Percentiles rank a stretch among this genome's conserved stretches.
phyloP scores from a whole-genome alignment of 768 basidiomycete species.

The Podaxis sp. region DNA sequence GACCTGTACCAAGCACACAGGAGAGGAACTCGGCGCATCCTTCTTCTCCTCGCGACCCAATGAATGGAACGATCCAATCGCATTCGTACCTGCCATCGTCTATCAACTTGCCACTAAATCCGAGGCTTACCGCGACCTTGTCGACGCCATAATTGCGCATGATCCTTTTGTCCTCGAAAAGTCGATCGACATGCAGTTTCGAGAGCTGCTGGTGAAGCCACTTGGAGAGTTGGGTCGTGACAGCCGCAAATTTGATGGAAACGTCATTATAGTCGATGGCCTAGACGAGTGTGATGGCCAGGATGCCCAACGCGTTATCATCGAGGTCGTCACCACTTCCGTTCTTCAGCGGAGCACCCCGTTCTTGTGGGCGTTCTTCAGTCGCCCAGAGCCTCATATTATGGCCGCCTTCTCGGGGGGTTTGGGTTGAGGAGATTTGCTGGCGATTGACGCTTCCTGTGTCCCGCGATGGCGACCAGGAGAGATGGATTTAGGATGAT shows the following conservation, averaged over 20 bases:
- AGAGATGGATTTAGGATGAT: conserved; percentile 14
- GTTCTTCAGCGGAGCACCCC: conserved; percentile 8
- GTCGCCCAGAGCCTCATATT: conserved; percentile 27
- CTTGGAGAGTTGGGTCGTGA: not conserved
- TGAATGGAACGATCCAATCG: not conserved
- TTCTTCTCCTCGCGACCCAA: not conserved
- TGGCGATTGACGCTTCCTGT: conserved; percentile 8
- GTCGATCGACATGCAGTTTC: not conserved
- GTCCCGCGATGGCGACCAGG: conserved; percentile 14
- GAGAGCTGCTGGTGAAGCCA: not conserved
- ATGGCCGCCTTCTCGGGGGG: conserved; percentile 5
- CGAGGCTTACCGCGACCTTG: not conserved
- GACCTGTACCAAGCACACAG: not conserved
- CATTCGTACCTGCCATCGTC: conserved; percentile 22
- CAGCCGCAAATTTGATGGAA: not conserved
- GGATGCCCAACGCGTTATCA: conserved; percentile 16
- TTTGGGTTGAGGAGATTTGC: not conserved
- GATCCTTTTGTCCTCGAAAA: not conserved
- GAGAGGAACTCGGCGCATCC: not conserved
- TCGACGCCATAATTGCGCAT: not conserved
- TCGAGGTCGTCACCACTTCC: conserved; percentile 11
- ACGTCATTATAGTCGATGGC: not conserved
- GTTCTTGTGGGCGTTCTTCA: conserved; percentile 25
- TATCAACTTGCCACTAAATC: conserved; percentile 21
- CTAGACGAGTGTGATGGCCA: not conserved